Evolutionary conservation across 1,139 yeast species (phyloP).

Genomic region (Candida sp.): DNA sequence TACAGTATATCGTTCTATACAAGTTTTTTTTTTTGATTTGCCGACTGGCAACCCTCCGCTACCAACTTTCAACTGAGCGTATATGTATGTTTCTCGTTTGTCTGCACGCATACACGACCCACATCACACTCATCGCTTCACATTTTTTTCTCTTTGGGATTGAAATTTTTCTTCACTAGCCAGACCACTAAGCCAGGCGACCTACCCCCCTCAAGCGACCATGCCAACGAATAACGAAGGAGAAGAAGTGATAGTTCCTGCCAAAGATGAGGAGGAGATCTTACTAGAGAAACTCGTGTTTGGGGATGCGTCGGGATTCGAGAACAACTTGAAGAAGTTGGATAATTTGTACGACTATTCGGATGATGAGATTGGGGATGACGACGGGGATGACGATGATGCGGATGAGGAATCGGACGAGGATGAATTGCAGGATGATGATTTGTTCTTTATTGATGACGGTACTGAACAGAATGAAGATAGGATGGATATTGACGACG

Average conservation of each 20-base stretch:
- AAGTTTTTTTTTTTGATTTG: no score
- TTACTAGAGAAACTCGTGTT: constrained; percentile 84
- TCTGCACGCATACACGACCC: not conserved
- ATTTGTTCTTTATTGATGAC: constrained; percentile 68
- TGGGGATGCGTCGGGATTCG: constrained; percentile 87
- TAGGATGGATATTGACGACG: constrained; percentile 19
- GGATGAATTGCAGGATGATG: constrained; percentile 57
- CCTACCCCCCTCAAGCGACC: not conserved
- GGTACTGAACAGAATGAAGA: constrained; percentile 29
- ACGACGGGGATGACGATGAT: constrained; percentile 14
- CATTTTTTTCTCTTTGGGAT: constrained; percentile 2
- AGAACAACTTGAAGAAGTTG: constrained; percentile 60
- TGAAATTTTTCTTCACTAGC: not conserved
- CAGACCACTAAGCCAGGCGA: not conserved
- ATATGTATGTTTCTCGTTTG: not conserved
- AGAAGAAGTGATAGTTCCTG: constrained; percentile 49
- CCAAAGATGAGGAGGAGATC: constrained; percentile 84
- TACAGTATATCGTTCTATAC: no score
- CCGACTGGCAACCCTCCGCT: no score
- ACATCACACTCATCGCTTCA: not conserved
- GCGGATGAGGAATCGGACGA: constrained; percentile 29
- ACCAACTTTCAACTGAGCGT: no score
- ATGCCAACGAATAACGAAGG: constrained; percentile 30
- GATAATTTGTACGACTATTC: constrained; percentile 59
- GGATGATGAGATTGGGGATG: constrained; percentile 37